phyloP scores from a whole-genome alignment of 371 early-diverging fungal genomes.

The Syncephalastrum monosporum region DNA sequence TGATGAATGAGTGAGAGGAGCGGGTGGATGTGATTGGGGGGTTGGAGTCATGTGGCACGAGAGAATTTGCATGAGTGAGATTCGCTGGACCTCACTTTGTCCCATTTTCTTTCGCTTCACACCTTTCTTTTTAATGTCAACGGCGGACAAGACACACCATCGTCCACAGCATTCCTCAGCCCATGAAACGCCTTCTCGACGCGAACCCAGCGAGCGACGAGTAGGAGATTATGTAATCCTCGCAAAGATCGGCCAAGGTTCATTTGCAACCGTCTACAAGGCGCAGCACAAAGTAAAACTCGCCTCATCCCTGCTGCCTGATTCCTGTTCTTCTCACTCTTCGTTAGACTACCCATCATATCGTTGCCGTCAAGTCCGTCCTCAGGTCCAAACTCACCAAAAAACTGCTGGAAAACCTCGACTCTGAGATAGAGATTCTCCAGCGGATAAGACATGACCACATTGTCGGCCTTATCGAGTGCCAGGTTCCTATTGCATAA shows the following conservation, averaged over 20 bases:
- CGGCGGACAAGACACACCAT: no score
- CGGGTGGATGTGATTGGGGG: no score
- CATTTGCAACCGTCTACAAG: constrained; percentile 93
- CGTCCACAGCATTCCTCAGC: no score
- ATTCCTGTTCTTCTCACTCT: constrained; percentile 1
- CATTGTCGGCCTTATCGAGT: constrained; percentile 84
- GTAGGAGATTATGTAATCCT: constrained; percentile 70
- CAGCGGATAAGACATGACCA: constrained; percentile 80
- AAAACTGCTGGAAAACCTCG: constrained; percentile 87
- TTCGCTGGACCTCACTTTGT: no score
- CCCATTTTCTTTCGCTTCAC: no score
- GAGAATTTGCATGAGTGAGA: no score
- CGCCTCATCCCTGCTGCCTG: neutral
- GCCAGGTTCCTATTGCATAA: constrained; percentile 52
- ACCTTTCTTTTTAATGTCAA: no score
- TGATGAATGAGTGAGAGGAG: no score
- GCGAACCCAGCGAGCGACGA: constrained; percentile 12
- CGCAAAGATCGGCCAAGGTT: constrained; percentile 87
- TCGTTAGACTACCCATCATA: constrained; percentile 51
- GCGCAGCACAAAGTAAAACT: constrained; percentile 67
- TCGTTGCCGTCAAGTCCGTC: constrained; percentile 91
- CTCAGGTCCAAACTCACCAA: constrained; percentile 80
- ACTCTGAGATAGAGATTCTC: constrained; percentile 90
- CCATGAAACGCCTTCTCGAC: neutral
- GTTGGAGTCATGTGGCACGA: no score